phyloP scores from a whole-genome alignment of 106 monocot genomes.

The Alisma plantagoaquatica region DNA sequence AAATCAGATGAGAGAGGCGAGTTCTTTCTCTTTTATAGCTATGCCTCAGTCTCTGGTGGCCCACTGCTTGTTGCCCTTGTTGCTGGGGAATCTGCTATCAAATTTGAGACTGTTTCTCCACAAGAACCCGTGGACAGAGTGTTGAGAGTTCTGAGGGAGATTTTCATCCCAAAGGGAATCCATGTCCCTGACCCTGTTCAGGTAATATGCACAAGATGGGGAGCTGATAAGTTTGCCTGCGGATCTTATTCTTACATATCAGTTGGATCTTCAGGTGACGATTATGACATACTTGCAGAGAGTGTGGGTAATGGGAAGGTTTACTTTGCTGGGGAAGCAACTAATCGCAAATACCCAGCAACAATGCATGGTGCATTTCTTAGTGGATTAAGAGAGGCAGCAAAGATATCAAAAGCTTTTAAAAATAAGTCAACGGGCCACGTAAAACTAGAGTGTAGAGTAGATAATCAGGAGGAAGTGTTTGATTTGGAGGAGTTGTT shows the following conservation, averaged over 20 bases:
- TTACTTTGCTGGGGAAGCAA: conserved; percentile 97
- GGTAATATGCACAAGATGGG: conserved; percentile 89
- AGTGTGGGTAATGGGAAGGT: conserved; percentile 68
- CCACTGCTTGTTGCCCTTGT: conserved; percentile 87
- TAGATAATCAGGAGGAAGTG: conserved; percentile 11
- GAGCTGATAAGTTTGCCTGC: conserved; percentile 70
- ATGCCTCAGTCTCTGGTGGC: conserved; percentile 87
- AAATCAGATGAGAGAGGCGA: conserved; percentile 62
- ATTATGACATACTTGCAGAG: conserved; percentile 90
- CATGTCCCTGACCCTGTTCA: conserved; percentile 78
- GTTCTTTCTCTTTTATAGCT: conserved; percentile 95
- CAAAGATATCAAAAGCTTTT: conserved; percentile 58
- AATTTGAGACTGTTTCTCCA: conserved; percentile 60
- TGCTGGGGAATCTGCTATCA: conserved; percentile 84
- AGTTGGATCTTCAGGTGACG: conserved; percentile 93
- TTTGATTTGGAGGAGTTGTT: conserved; percentile 58
- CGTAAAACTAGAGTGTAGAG: conserved; percentile 1
- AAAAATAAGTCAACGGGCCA: conserved; percentile 22
- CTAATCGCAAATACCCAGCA: conserved; percentile 80
- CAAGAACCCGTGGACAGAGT: conserved; percentile 47
- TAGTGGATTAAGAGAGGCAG: conserved; percentile 92
- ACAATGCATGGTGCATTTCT: conserved; percentile 97
- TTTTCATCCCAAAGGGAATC: conserved; percentile 83
- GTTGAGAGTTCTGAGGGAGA: conserved; percentile 42
- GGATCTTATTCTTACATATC: conserved; percentile 92